Conservation (phyloP, 148 eudicot species). For the Rhododendron henanense region DNA sequence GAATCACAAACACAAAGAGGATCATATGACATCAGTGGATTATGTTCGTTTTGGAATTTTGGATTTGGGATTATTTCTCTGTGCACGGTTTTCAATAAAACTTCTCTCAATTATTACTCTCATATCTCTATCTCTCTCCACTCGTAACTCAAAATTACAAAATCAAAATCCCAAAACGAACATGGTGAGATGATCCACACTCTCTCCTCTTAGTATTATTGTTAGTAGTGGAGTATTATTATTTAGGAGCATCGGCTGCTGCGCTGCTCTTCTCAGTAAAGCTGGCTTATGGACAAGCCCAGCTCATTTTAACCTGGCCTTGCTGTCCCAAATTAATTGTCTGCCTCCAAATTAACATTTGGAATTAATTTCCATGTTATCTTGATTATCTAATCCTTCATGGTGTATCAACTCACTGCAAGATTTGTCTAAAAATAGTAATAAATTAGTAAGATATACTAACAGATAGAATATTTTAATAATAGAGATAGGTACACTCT, state of each 20-base stretch:
- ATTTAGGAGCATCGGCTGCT: not conserved
- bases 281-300: conserved; percentile 2
- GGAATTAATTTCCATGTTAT: not conserved
- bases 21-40: not conserved
- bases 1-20: not conserved
- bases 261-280: not conserved
- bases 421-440: not conserved
- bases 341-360: not conserved
- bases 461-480: not conserved
- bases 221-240: too few species aligned
- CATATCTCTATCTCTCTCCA: too few species aligned
- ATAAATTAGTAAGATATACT: not conserved
- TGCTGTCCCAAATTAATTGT: not conserved
- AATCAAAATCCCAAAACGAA: too few species aligned
- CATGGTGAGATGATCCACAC: not conserved
- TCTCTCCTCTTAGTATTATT: not conserved
- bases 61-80: too few species aligned
- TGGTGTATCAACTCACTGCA: not conserved
- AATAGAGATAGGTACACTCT: not conserved
- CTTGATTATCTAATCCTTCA: not conserved
- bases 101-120: too few species aligned
- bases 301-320: not conserved
- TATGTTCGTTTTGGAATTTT: too few species aligned
- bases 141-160: too few species aligned
- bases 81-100: too few species aligned